Evolutionary conservation across 768 basidiomycete species (phyloP).

Genomic region (Mycena polygramma): DNA sequence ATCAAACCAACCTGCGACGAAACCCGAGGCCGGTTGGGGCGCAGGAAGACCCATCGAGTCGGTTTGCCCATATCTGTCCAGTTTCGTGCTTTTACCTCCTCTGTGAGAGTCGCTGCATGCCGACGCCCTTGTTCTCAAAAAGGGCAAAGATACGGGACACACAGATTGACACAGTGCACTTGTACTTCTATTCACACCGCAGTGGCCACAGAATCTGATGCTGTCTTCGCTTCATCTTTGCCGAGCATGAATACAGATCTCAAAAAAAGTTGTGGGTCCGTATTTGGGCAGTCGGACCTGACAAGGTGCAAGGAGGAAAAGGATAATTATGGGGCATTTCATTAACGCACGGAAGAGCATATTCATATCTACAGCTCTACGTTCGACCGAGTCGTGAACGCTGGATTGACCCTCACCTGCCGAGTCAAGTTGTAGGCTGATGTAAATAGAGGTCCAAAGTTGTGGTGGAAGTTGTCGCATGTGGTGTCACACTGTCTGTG

Average conservation of each 20-base stretch:
- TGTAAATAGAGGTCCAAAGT: too few relatives aligned
- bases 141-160: slow-evolving; percentile 10
- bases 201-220: slow-evolving; percentile 21
- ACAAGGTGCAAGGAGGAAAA: too few relatives aligned
- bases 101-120: not conserved
- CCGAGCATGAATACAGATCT: slow-evolving; percentile 15
- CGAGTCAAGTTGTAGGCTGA: too few relatives aligned
- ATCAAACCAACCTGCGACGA: not conserved
- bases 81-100: not conserved
- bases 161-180: not conserved
- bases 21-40: slow-evolving; percentile 9
- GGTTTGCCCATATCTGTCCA: not conserved
- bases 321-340: too few relatives aligned
- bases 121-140: slow-evolving; percentile 19
- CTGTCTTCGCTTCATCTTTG: not conserved
- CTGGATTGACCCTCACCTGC: too few relatives aligned
- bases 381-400: too few relatives aligned
- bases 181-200: slow-evolving; percentile 22
- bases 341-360: too few relatives aligned
- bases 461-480: too few relatives aligned
- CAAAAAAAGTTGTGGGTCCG: slow-evolving; percentile 30
- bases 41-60: slow-evolving; percentile 9
- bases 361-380: too few relatives aligned
- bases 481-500: too few relatives aligned
- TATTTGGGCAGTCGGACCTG: slow-evolving; percentile 18